Conservation (phyloP, 306 rosid genomes). For the Citrullus amarus region DNA sequence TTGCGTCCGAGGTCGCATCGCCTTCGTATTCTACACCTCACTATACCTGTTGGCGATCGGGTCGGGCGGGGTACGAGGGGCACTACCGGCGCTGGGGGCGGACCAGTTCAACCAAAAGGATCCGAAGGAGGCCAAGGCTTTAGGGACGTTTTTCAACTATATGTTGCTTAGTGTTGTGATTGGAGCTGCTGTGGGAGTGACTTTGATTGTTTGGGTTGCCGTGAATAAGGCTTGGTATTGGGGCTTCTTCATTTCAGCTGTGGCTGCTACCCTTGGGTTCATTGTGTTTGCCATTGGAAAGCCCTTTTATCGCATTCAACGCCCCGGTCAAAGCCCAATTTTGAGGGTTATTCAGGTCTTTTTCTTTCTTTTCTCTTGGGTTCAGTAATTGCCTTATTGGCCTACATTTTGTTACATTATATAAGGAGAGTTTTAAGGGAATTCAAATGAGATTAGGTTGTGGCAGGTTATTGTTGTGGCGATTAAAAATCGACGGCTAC, state of each 20-base stretch:
- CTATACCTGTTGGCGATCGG: conserved; percentile 52
- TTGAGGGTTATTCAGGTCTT: conserved; percentile 22
- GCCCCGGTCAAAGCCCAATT: conserved; percentile 49
- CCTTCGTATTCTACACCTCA: conserved; percentile 42
- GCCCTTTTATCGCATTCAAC: conserved; percentile 51
- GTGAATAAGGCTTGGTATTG: conserved; percentile 45
- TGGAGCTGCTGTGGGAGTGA: conserved; percentile 56
- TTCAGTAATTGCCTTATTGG: too few species aligned
- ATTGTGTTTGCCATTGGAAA: conserved; percentile 49
- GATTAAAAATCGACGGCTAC: conserved; percentile 40
- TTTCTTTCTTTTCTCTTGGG: too few species aligned
- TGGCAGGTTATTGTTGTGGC: conserved; percentile 59
- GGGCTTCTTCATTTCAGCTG: conserved; percentile 54
- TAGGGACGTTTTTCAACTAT: conserved; percentile 62
- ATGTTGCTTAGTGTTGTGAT: conserved; percentile 45
- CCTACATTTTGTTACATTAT: too few species aligned
- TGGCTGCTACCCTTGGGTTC: conserved; percentile 42
- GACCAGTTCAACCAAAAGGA: conserved; percentile 58
- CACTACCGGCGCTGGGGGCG: conserved; percentile 68
- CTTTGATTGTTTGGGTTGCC: conserved; percentile 54
- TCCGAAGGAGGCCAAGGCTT: conserved; percentile 43
- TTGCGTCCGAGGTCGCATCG: conserved; percentile 41
- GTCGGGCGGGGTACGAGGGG: conserved; percentile 64
- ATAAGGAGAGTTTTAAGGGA: too few species aligned
- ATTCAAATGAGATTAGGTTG: neutral